Evolutionary conservation across 164 flowering plant species (phyloP).

Genomic region (Euptelea pleiosperma): DNA sequence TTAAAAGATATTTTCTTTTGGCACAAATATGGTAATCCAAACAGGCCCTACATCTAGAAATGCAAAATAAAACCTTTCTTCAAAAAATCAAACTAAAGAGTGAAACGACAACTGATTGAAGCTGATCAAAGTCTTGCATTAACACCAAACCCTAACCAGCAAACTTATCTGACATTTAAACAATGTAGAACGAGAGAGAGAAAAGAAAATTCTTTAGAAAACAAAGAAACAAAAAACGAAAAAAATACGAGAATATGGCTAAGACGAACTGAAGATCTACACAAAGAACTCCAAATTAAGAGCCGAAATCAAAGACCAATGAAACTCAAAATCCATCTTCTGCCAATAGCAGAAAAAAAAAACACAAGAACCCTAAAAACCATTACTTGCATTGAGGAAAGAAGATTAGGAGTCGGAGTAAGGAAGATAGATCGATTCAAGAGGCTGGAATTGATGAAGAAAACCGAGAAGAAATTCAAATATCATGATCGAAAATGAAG

Average conservation of each 20-base stretch:
- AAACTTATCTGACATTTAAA: neutral
- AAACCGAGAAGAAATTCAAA: neutral
- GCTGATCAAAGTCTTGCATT: neutral
- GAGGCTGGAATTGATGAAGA: neutral
- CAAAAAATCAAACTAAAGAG: neutral
- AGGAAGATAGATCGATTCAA: neutral
- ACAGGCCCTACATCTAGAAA: too few species aligned
- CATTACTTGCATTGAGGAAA: neutral
- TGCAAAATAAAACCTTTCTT: neutral
- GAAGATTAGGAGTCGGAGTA: neutral
- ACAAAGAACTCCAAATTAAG: neutral
- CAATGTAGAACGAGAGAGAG: too few species aligned
- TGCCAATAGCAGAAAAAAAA: too few species aligned
- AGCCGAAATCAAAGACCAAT: neutral
- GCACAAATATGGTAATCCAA: too few species aligned
- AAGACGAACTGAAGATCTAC: neutral
- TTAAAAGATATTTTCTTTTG: too few species aligned
- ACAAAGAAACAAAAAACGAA: too few species aligned
- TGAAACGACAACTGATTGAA: neutral
- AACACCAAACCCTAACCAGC: conserved; percentile 1
- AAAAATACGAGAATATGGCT: too few species aligned
- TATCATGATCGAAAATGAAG: neutral
- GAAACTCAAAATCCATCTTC: neutral
- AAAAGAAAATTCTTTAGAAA: too few species aligned
- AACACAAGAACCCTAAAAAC: too few species aligned